phyloP scores from a whole-genome alignment of 768 basidiomycete species.

The Cytidiella melzeri region DNA sequence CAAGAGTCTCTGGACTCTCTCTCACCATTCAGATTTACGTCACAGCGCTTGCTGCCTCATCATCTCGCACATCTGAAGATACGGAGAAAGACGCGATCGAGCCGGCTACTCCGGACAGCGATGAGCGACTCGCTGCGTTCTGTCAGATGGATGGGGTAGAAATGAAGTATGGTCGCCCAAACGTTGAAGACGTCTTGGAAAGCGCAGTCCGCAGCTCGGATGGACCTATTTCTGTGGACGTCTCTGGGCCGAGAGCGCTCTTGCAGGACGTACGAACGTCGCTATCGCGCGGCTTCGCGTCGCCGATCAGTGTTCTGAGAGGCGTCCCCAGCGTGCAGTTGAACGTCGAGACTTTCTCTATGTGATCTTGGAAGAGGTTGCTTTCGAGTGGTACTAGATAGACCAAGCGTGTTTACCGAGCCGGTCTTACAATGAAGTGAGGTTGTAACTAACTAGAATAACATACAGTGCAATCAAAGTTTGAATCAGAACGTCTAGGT shows the following conservation, averaged over 20 bases:
- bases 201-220: slow-evolving; percentile 17
- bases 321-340: slow-evolving; percentile 16
- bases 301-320: slow-evolving; percentile 12
- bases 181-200: slow-evolving; percentile 20
- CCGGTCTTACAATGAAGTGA: no score
- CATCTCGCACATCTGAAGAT: neutral
- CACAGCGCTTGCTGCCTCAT: slow-evolving; percentile 9
- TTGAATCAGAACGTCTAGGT: no score
- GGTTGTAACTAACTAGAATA: no score
- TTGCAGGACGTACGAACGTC: neutral
- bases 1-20: slow-evolving; percentile 13
- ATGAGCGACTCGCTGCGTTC: neutral
- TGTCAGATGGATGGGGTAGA: slow-evolving; percentile 6
- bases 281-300: slow-evolving; percentile 9
- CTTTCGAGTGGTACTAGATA: no score
- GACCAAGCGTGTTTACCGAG: no score
- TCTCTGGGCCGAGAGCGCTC: slow-evolving; percentile 9
- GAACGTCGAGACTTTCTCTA: slow-evolving; percentile 13
- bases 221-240: slow-evolving; percentile 27
- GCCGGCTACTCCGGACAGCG: slow-evolving; percentile 4
- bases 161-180: slow-evolving; percentile 19
- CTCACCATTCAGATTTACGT: slow-evolving; percentile 17
- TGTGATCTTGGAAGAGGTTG: no score
- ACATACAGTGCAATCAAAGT: no score
- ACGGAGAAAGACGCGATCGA: slow-evolving; percentile 7